These are phyloP conservation scores for Chloris gayana DNA, from an alignment of 176 grass and related monocot genomes.

Conservation along the genomic window DNA sequence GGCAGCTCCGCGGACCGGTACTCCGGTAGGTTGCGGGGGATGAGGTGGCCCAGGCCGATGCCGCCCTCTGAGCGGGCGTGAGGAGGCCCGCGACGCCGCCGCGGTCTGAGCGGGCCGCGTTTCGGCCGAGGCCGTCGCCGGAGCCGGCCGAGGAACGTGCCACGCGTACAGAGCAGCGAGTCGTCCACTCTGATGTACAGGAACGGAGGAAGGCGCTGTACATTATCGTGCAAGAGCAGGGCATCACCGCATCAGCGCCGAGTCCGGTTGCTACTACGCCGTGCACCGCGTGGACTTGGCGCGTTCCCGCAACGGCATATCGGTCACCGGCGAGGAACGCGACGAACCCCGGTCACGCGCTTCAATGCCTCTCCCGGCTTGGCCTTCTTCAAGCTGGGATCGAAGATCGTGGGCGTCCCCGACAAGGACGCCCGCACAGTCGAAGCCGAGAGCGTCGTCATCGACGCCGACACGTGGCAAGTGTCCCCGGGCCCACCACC, in stretches of 20 bases:
- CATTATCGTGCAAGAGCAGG: background rate
- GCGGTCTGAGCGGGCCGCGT: background rate
- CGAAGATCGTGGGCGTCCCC: constrained; percentile 20
- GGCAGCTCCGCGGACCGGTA: background rate
- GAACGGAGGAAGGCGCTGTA: constrained; percentile 4
- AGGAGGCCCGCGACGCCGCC: background rate
- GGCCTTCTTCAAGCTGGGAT: background rate
- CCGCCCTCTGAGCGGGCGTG: no score
- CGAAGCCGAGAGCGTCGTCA: constrained; percentile 5
- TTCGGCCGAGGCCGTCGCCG: constrained; percentile 10
- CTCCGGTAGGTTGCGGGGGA: background rate
- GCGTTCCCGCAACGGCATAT: background rate
- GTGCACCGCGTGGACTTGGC: constrained; percentile 24
- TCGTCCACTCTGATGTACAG: background rate
- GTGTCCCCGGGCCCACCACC: background rate
- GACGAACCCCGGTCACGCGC: background rate
- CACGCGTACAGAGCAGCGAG: background rate
- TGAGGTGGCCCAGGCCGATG: no score
- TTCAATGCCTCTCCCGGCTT: constrained; percentile 10
- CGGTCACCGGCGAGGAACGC: background rate
- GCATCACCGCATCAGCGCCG: background rate
- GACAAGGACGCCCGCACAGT: background rate
- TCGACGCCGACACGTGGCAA: constrained; percentile 5
- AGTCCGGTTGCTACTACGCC: background rate
- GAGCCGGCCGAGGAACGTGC: background rate